phyloP scores from a whole-genome alignment of 208 protist genomes.

The Leishmania tropica region DNA sequence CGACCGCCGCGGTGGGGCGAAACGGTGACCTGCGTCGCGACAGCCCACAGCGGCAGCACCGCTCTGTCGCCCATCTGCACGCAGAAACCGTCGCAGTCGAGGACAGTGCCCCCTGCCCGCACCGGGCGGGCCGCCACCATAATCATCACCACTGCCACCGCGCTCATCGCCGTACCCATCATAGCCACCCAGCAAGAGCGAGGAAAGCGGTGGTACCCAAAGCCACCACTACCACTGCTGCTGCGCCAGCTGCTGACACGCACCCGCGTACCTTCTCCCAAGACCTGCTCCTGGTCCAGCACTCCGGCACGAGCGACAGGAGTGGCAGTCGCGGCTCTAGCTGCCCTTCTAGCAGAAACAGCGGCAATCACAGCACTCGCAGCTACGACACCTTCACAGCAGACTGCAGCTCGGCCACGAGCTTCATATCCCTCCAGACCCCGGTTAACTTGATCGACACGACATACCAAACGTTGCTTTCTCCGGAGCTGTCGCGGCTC shows the following conservation, averaged over 20 bases:
- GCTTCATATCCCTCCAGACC: constrained; percentile 1
- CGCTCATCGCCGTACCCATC: neutral
- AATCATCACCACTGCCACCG: neutral
- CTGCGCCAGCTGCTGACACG: neutral
- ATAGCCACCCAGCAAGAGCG: neutral
- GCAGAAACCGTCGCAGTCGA: neutral
- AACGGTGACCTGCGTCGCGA: neutral
- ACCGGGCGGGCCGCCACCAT: neutral
- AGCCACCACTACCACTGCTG: neutral
- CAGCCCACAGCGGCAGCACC: neutral
- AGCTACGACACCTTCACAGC: constrained; percentile 5
- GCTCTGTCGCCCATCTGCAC: neutral
- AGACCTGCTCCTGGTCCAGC: neutral
- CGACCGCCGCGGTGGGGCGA: neutral
- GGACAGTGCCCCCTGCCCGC: neutral
- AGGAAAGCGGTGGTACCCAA: neutral
- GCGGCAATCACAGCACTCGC: neutral
- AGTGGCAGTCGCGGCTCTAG: no score
- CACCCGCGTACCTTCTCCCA: neutral
- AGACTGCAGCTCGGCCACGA: neutral
- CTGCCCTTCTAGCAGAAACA: neutral
- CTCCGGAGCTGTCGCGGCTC: constrained; percentile 29
- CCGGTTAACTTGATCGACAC: constrained; percentile 41
- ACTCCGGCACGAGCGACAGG: neutral
- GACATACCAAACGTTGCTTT: constrained; percentile 58